Evolutionary conservation across 2,329 filamentous ascomycete species (phyloP).

Genomic region (Trichoderma hamatum): DNA sequence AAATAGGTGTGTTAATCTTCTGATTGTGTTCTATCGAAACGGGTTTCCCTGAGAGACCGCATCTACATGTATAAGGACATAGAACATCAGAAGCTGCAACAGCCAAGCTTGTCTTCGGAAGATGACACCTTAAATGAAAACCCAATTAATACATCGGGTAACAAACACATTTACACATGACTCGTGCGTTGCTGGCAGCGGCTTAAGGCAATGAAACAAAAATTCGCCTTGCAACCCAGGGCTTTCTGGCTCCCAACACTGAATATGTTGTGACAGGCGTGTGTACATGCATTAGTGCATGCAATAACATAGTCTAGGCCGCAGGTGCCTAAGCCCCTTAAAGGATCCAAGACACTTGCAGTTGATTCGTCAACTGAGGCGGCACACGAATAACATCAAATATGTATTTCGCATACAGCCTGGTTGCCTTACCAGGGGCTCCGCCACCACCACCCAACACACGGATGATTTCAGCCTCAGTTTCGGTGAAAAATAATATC

Average conservation of each 20-base stretch:
- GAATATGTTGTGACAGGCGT: not conserved
- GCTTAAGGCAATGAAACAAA: not conserved
- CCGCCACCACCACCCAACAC: not conserved
- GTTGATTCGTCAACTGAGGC: not conserved
- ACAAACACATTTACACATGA: not conserved
- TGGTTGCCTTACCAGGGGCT: slow-evolving; percentile 4
- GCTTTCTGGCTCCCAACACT: not conserved
- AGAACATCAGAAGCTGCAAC: not conserved
- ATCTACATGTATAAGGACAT: not conserved
- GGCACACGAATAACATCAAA: not conserved
- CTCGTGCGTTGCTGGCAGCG: not conserved
- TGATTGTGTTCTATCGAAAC: not conserved
- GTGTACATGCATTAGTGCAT: not conserved
- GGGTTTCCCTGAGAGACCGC: not conserved
- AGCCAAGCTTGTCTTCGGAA: not conserved
- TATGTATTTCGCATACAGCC: not conserved
- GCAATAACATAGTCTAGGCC: not conserved
- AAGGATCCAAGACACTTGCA: not conserved
- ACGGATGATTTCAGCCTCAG: not conserved
- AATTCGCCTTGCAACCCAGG: not conserved
- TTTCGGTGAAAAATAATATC: not conserved
- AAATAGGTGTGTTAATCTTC: not conserved
- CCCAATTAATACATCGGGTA: not conserved
- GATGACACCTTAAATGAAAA: not conserved
- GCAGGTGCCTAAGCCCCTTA: slow-evolving; percentile 3